phyloP scores from a whole-genome alignment of 148 eudicot genomes.

The Salicornia ramosissima region DNA sequence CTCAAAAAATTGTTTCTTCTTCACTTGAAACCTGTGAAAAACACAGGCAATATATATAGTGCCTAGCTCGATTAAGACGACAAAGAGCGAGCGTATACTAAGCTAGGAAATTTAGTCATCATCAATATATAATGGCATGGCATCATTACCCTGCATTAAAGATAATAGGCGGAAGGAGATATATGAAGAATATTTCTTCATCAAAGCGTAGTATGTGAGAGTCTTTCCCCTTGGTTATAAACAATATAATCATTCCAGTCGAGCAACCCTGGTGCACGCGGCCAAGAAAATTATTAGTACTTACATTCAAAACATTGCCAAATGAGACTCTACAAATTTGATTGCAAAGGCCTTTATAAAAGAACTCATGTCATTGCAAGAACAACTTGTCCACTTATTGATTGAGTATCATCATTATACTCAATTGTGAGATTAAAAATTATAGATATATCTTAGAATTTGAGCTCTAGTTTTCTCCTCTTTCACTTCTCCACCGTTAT shows the following conservation, averaged over 20 bases:
- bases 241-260: conserved; percentile 58
- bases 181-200: conserved; percentile 86
- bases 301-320: neutral
- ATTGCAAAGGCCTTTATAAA: neutral
- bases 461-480: too few relatives aligned
- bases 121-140: too few relatives aligned
- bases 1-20: conserved; percentile 96
- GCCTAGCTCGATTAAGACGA: neutral
- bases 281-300: neutral
- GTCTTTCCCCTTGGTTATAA: conserved; percentile 68
- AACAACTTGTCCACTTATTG: too few relatives aligned
- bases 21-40: conserved; percentile 74
- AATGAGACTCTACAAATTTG: neutral
- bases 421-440: too few relatives aligned
- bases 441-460: too few relatives aligned
- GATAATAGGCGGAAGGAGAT: conserved; percentile 92
- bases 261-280: conserved; percentile 53
- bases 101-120: neutral
- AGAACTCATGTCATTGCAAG: neutral
- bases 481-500: too few relatives aligned
- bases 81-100: neutral
- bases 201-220: conserved; percentile 81
- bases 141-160: conserved; percentile 87
- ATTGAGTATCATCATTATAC: too few relatives aligned
- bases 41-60: conserved; percentile 1